Evolutionary conservation across 1,284 basidiomycete genomes (phyloP), one percentile per base, ranked within the genome.

Genomic region (Moniliella sp.): DNA sequence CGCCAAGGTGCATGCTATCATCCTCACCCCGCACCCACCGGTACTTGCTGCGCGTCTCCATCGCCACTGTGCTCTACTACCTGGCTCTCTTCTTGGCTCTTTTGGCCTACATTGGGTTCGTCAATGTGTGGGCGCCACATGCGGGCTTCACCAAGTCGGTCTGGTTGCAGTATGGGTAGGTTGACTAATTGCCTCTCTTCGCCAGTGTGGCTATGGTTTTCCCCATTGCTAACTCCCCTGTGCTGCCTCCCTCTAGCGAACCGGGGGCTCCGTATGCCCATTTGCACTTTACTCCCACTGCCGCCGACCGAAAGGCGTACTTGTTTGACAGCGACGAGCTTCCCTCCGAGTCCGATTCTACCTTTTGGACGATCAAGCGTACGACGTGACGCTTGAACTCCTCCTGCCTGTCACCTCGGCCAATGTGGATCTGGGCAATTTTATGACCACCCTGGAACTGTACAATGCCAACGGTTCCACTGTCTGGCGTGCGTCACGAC

Each of bases 331-430:
- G n/a, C n/a, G n/a, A n/a, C n/a, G n/a, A n/a, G n/a, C n/a, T n/a
- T n/a, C n/a, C n/a, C n/a, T n/a, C n/a, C n/a, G n/a, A n/a, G n/a
- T n/a, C n/a, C n/a, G n/a, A n/a, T n/a, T n/a, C n/a, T n/a, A 46
- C 31, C 56, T 59, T 18, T 43, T 42, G 3, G 36, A 45, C 8
- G 52, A 56, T 19, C 46, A 51, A 27, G 42, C 42, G n/a, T 59
- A 59, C 41, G 54, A 59, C 15, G 43, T 57, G 15, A 46, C 46
- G 5, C 36, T 59, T 17, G 56, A 57, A 25, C 32, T 59, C 9
- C 36, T 35, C 12, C 43, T 59, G 2, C 51, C 54, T 0, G 34
- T 49, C 32, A 46, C 46, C 15, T 39, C 46, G 26, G 46, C 52
- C 12, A 55, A 53, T 29, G 31, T 54, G 3, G 50, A 55, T 17